Evolutionary conservation across 495 filamentous ascomycete species (phyloP).

Genomic region (Podospora pseudopauciseta): DNA sequence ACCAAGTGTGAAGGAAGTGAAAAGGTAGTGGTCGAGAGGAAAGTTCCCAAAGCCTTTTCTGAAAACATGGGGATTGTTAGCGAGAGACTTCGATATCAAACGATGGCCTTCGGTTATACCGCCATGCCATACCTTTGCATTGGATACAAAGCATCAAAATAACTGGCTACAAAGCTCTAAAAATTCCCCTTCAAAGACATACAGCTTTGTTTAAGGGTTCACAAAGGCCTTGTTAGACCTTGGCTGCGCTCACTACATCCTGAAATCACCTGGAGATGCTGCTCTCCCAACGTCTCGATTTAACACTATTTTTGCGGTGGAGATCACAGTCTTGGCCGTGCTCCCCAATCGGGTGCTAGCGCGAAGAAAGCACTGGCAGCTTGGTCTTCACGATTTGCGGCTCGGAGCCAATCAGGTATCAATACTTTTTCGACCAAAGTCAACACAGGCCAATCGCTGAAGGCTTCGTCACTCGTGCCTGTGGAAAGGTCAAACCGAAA

Average conservation of each 20-base stretch:
- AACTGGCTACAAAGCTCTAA: not conserved
- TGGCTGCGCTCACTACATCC: too few species aligned
- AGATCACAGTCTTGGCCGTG: slow-evolving; percentile 10
- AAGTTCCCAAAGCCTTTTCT: not conserved
- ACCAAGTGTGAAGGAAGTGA: not conserved
- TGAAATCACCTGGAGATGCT: not conserved
- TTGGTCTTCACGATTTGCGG: slow-evolving; percentile 21
- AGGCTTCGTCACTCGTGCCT: slow-evolving; percentile 35
- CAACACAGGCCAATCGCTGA: slow-evolving; percentile 40
- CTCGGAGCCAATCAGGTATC: slow-evolving; percentile 26
- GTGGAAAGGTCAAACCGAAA: slow-evolving; percentile 9
- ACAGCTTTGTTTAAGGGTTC: not conserved
- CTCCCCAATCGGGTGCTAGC: slow-evolving; percentile 22
- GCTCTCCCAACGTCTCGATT: not conserved
- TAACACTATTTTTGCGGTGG: not conserved
- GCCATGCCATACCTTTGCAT: not conserved
- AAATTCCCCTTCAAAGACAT: not conserved
- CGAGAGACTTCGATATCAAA: not conserved
- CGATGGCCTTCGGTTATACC: not conserved
- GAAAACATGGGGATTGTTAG: not conserved
- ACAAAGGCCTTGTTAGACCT: not conserved
- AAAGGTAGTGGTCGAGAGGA: not conserved
- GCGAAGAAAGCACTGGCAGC: slow-evolving; percentile 23
- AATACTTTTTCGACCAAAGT: slow-evolving; percentile 36
- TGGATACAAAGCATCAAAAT: not conserved